Evolutionary conservation across 2,329 filamentous ascomycete species (phyloP).

Genomic region (Paracoccidioides brasiliensis): DNA sequence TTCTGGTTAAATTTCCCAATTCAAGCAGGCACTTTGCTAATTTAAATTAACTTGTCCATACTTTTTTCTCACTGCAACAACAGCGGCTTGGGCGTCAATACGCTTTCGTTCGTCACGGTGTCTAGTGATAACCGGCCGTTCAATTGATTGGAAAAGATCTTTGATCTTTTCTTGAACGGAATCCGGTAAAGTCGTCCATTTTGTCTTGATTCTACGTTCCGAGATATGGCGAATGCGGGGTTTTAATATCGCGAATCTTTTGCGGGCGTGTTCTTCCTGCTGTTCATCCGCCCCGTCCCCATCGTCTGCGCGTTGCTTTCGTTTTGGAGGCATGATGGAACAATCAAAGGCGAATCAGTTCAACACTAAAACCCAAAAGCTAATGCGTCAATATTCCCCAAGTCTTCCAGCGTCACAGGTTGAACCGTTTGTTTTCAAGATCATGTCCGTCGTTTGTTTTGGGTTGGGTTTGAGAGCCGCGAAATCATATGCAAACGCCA

Average conservation of each 20-base stretch:
- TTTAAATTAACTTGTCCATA: constrained; percentile 14
- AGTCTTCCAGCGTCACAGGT: not conserved
- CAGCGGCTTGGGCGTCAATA: constrained; percentile 30
- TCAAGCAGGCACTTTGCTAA: not conserved
- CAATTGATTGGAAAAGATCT: constrained; percentile 29
- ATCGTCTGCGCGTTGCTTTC: constrained; percentile 2
- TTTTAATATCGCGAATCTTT: constrained; percentile 28
- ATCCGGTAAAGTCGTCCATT: constrained; percentile 34
- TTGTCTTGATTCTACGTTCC: constrained; percentile 32
- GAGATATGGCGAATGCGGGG: constrained; percentile 30
- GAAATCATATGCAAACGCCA: not conserved
- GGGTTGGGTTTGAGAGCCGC: not conserved
- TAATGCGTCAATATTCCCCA: not conserved
- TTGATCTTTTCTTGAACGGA: constrained; percentile 31
- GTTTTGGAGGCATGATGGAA: constrained; percentile 13
- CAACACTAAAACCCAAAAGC: not conserved
- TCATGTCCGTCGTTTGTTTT: not conserved
- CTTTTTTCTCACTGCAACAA: constrained; percentile 31
- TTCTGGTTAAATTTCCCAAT: not conserved
- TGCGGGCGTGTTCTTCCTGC: constrained; percentile 12
- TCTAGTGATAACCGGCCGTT: constrained; percentile 31
- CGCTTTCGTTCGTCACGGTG: constrained; percentile 31
- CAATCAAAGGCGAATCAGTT: too few species aligned
- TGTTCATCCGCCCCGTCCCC: constrained; percentile 7
- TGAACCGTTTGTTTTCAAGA: not conserved